Conservation (phyloP, 108 stramenopile genomes). For the Nitzschia palea region DNA sequence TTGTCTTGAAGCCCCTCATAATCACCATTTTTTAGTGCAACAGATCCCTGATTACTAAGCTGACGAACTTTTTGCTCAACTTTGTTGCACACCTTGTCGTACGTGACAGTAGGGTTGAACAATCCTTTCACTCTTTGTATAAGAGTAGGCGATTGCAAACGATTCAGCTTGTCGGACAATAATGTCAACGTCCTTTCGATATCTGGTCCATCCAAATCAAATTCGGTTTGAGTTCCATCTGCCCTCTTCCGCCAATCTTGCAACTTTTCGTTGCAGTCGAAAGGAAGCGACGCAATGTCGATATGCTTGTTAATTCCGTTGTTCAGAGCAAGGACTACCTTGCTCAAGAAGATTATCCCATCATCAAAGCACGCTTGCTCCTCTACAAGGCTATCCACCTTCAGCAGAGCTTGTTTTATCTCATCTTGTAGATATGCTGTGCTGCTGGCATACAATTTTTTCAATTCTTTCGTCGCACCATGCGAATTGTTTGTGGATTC, state of each 20-base stretch:
- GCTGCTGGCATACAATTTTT: slow-evolving; percentile 28
- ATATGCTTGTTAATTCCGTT: slow-evolving; percentile 20
- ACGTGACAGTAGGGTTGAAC: slow-evolving; percentile 10
- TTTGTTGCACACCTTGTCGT: slow-evolving; percentile 12
- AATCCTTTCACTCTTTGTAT: neutral
- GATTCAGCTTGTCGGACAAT: slow-evolving; percentile 1
- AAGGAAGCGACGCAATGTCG: neutral
- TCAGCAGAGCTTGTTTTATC: slow-evolving; percentile 6
- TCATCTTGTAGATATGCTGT: slow-evolving; percentile 11
- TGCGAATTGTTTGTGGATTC: slow-evolving; percentile 22
- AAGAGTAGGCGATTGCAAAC: neutral
- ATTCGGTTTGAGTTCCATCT: neutral
- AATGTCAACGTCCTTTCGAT: neutral
- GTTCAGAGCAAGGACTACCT: slow-evolving; percentile 7
- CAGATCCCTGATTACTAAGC: slow-evolving; percentile 13
- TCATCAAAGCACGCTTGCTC: slow-evolving; percentile 42
- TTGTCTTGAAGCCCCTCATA: slow-evolving; percentile 31
- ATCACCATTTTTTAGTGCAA: slow-evolving; percentile 37
- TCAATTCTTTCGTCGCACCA: slow-evolving; percentile 16
- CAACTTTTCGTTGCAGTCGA: neutral
- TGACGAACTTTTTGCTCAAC: slow-evolving; percentile 11
- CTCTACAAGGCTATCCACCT: slow-evolving; percentile 3
- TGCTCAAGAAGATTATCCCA: slow-evolving; percentile 11
- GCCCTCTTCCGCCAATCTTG: neutral
- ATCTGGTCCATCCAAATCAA: neutral